phyloP scores from a whole-genome alignment of 2,329 filamentous ascomycete species.

The Penicillium sp. region DNA sequence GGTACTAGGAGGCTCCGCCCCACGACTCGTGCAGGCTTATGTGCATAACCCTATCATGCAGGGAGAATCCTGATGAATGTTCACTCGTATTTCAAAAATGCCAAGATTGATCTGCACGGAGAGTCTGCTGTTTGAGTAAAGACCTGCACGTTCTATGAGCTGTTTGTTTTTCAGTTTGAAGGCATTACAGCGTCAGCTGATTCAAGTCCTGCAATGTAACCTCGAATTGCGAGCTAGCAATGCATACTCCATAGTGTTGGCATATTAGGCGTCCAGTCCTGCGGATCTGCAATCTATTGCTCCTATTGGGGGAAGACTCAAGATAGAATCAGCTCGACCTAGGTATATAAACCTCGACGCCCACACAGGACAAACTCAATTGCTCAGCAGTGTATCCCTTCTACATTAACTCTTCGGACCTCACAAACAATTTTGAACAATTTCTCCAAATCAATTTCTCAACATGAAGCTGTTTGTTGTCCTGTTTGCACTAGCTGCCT shows the following conservation, averaged over 20 bases:
- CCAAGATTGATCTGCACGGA: background rate
- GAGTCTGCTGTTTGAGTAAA: background rate
- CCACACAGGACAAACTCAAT: background rate
- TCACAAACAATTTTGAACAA: background rate
- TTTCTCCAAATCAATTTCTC: background rate
- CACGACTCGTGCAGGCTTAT: background rate
- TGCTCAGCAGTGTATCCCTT: background rate
- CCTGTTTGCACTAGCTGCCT: constrained; percentile 1
- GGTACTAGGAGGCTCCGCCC: background rate
- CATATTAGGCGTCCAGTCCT: too few species aligned
- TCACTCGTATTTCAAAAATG: background rate
- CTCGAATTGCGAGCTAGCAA: too few species aligned
- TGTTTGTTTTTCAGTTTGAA: background rate
- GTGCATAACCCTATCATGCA: background rate
- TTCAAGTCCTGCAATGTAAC: background rate
- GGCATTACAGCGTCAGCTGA: background rate
- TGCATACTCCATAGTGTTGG: too few species aligned
- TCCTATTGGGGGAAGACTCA: background rate
- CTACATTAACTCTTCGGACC: background rate
- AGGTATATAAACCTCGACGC: background rate
- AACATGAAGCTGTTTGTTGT: constrained; percentile 3
- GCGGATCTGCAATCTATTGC: too few species aligned
- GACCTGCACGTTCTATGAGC: background rate
- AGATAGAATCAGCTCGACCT: background rate
- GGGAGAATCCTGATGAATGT: background rate